A percentile compares a stretch with the other conserved stretches of the same genome.
Conservation (phyloP, 2,329 filamentous ascomycete genomes). For the Diaporthe sp. region DNA sequence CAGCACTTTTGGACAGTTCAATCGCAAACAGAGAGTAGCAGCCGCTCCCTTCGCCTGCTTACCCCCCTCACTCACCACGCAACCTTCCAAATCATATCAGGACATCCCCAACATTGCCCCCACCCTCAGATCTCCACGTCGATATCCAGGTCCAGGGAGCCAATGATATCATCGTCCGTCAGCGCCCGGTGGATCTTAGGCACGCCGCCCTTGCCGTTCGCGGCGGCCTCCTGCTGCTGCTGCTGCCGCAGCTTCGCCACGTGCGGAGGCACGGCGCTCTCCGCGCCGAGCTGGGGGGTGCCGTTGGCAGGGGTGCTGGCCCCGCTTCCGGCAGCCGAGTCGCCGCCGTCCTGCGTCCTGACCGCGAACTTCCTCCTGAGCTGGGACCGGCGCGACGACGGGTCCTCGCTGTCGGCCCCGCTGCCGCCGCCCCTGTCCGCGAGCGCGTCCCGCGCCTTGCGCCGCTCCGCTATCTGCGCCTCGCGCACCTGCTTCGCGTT, state of each 20-base stretch:
- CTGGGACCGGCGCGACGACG: constrained; percentile 70
- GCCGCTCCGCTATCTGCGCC: constrained; percentile 85
- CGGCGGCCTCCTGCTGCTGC: constrained; percentile 60
- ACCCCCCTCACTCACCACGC: background rate
- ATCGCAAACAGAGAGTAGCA: too few relatives aligned
- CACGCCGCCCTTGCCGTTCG: constrained; percentile 67
- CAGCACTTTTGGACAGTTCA: background rate
- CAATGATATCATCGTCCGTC: constrained; percentile 94
- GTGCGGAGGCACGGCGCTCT: constrained; percentile 60
- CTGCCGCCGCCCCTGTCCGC: constrained; percentile 71
- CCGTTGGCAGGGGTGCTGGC: constrained; percentile 63
- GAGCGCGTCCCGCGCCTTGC: constrained; percentile 64
- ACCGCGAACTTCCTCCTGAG: constrained; percentile 76
- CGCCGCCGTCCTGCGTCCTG: constrained; percentile 61
- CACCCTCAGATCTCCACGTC: constrained; percentile 79
- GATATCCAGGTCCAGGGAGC: constrained; percentile 87
- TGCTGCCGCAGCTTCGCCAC: constrained; percentile 56
- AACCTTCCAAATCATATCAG: background rate
- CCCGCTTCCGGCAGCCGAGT: constrained; percentile 61
- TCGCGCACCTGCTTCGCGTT: constrained; percentile 93
- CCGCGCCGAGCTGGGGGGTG: constrained; percentile 59
- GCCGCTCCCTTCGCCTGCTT: background rate
- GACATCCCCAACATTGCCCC: background rate
- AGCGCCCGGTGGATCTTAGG: constrained; percentile 81
- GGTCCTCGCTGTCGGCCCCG: constrained; percentile 65